Percentiles rank a stretch among this genome's conserved stretches.
Evolutionary conservation across 2,329 filamentous ascomycete species (phyloP).

Genomic region (Penicillium sp.): DNA sequence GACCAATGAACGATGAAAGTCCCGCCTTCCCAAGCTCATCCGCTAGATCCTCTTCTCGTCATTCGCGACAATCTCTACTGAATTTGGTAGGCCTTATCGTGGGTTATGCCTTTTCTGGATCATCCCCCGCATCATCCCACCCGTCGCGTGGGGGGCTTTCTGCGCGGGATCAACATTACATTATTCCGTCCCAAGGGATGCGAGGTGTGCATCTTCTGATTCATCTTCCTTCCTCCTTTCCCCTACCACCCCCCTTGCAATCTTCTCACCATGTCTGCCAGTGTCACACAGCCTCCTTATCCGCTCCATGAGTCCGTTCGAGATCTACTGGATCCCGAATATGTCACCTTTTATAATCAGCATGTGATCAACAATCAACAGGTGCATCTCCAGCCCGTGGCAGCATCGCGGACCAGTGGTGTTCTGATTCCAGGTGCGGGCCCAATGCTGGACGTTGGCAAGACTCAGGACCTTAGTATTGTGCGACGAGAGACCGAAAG

Average conservation of each 20-base stretch:
- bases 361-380: constrained; percentile 53
- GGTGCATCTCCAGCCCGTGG: constrained; percentile 56
- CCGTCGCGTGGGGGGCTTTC: not conserved
- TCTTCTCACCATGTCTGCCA: constrained; percentile 6
- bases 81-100: not conserved
- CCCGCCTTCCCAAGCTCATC: not conserved
- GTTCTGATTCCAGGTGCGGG: constrained; percentile 55
- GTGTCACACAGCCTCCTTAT: constrained; percentile 41
- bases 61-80: not conserved
- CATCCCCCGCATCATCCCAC: not conserved
- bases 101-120: not conserved
- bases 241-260: not conserved
- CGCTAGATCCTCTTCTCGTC: not conserved
- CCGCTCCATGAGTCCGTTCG: constrained; percentile 51
- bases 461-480: constrained; percentile 47
- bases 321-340: constrained; percentile 51
- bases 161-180: not conserved
- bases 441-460: constrained; percentile 50
- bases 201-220: not conserved
- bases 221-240: not conserved
- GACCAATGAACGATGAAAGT: not conserved
- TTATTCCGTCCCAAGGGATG: not conserved
- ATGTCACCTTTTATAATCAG: constrained; percentile 55
- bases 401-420: constrained; percentile 52
- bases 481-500: constrained; percentile 48